Evolutionary conservation across 257 asterid species (phyloP), one percentile per base, ranked within the genome.

Genomic region (Thymus mandschuricus): DNA sequence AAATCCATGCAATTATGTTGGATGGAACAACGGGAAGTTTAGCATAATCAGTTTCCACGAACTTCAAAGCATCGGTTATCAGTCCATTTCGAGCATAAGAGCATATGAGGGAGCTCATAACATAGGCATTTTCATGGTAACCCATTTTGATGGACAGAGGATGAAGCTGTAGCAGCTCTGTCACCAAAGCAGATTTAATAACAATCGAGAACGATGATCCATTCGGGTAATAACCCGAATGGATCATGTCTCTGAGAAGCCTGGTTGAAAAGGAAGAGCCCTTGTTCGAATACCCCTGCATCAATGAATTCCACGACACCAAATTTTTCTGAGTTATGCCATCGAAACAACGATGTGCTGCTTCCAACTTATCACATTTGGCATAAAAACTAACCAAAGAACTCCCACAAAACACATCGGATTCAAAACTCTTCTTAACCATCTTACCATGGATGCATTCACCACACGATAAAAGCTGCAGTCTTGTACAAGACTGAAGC

Each of bases 281-380:
- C 43, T 10, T 59, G 64, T 83, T 85, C 38, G 96, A 84, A 78
- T 86, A 94, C 43, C 86, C 96, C 10, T 78, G 59, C 86, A 94
- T 80, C 85, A 94, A 76, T 1, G 92, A 79, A 74, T 90, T 92
- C 97, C 96, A 90, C 29, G 92, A 84, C 66, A 88, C 96, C 72
- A 67, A 50, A 69, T 78, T 94, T 75, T 89, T 93, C 64, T 76
- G 78, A 12, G 77, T 69, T 78, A 94, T 87, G 70, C 78, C 82
- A 48, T 82, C 54, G 69, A 89, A 91, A 73, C 98, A 94, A 51
- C 38, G 12, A 35, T 50, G 83, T 5, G 97, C 95, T 66, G 81
- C 86, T 71, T 80, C 83, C 77, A 86, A 13, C 75, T 48, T 79
- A 58, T 73, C 84, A 45, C 72, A 81, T 60, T 86, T 89, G 28